These are phyloP conservation scores for Quercus variabilis DNA, from an alignment of 306 rosid species.

Conservation along the genomic window DNA sequence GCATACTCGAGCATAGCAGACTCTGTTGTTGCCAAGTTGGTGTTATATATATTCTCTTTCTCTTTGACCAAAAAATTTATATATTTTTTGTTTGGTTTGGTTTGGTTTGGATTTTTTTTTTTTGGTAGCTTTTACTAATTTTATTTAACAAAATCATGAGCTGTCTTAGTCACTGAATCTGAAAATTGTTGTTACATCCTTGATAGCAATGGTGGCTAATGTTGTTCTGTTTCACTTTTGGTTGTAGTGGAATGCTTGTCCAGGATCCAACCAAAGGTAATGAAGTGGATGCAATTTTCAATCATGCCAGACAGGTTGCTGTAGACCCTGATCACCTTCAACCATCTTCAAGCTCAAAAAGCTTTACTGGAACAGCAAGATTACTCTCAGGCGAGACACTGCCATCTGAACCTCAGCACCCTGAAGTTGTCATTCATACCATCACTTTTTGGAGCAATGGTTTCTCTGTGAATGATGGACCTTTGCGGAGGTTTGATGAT, in stretches of 20 bases:
- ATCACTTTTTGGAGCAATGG: constrained; percentile 94
- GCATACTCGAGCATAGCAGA: neutral
- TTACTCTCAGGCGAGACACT: constrained; percentile 78
- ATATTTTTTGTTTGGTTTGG: too few species aligned
- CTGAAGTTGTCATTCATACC: constrained; percentile 40
- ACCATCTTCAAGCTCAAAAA: constrained; percentile 52
- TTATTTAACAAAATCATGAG: neutral
- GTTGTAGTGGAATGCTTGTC: constrained; percentile 90
- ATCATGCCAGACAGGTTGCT: constrained; percentile 55
- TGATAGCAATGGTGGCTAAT: neutral
- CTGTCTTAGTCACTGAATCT: neutral
- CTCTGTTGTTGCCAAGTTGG: neutral
- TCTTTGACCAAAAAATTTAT: neutral
- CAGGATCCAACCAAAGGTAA: constrained; percentile 63
- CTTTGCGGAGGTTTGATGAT: constrained; percentile 66
- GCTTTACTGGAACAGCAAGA: constrained; percentile 79
- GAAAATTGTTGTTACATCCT: neutral
- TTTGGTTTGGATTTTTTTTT: too few species aligned
- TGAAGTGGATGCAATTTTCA: constrained; percentile 66
- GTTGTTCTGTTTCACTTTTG: neutral
- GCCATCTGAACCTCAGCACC: constrained; percentile 56
- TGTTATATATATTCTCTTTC: neutral
- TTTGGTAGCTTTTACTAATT: too few species aligned
- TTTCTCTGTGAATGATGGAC: constrained; percentile 73
- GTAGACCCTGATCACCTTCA: constrained; percentile 44